Percentiles rank a stretch among this genome's conserved stretches.
phyloP scores from a whole-genome alignment of 1,284 basidiomycete species.

The Amylostereum areolatum region DNA sequence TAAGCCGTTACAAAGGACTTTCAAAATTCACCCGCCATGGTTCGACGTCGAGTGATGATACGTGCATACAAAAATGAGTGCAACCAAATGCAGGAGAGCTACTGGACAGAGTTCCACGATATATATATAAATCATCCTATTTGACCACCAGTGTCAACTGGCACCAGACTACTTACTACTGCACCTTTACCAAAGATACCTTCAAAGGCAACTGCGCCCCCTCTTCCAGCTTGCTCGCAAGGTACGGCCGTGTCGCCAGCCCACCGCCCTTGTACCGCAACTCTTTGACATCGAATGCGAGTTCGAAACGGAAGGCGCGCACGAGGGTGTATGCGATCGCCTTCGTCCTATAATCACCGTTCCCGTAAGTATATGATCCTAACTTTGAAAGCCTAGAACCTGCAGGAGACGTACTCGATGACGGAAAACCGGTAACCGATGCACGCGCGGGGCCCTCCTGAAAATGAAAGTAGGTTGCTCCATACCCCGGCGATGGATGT shows the following conservation, averaged over 20 bases:
- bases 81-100: too few species aligned
- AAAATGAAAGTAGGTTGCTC: constrained; percentile 42
- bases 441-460: constrained; percentile 53
- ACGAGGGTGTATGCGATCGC: constrained; percentile 17
- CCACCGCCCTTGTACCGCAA: constrained; percentile 22
- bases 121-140: too few species aligned
- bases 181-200: background rate
- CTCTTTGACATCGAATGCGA: constrained; percentile 34
- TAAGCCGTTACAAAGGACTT: too few species aligned
- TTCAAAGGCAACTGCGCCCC: constrained; percentile 1
- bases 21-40: too few species aligned
- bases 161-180: too few species aligned
- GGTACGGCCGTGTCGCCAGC: background rate
- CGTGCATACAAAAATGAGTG: too few species aligned
- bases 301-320: constrained; percentile 48
- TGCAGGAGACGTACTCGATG: constrained; percentile 37
- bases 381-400: constrained; percentile 8
- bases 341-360: background rate
- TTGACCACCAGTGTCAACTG: too few species aligned
- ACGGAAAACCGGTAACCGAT: constrained; percentile 68
- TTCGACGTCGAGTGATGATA: too few species aligned
- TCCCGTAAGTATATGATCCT: background rate
- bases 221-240: background rate
- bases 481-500: background rate
- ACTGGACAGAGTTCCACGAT: too few species aligned